A percentile compares a stretch with the other conserved stretches of the same genome.
Evolutionary conservation across 75 land plant species (phyloP).

Genomic region (Pseudotsuga menziesii): DNA sequence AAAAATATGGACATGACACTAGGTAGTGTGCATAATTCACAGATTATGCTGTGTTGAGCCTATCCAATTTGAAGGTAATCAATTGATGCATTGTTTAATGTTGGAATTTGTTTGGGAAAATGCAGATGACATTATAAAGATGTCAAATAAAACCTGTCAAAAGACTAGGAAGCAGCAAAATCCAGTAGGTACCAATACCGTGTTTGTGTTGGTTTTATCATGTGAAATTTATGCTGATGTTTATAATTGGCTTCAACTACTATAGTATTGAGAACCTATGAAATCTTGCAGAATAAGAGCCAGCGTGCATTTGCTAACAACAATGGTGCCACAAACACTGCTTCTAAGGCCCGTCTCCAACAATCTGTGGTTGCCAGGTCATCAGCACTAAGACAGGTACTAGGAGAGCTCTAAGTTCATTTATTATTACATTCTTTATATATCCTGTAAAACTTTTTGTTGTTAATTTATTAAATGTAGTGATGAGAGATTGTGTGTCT

Average conservation of each 20-base stretch:
- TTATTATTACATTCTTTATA: neutral
- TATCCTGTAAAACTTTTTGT: neutral
- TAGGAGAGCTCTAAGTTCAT: neutral
- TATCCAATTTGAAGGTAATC: too few species aligned
- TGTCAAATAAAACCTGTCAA: constrained; percentile 34
- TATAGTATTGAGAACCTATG: neutral
- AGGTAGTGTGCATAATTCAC: too few species aligned
- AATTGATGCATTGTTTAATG: too few species aligned
- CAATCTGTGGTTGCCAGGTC: constrained; percentile 38
- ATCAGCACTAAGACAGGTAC: constrained; percentile 49
- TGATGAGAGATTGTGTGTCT: neutral
- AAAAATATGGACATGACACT: too few species aligned
- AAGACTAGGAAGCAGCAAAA: constrained; percentile 24
- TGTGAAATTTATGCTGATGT: neutral
- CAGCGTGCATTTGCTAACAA: constrained; percentile 16
- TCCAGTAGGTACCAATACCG: constrained; percentile 17
- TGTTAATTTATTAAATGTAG: neutral
- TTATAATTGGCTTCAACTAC: neutral
- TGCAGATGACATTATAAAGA: constrained; percentile 61
- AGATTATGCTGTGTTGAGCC: too few species aligned
- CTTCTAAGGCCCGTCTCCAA: constrained; percentile 15
- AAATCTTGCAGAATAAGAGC: constrained; percentile 29
- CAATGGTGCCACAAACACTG: neutral
- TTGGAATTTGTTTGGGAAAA: neutral
- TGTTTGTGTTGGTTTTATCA: neutral